Conservation (phyloP, 148 eudicot species). For the Rhododendron kiyosumense region DNA sequence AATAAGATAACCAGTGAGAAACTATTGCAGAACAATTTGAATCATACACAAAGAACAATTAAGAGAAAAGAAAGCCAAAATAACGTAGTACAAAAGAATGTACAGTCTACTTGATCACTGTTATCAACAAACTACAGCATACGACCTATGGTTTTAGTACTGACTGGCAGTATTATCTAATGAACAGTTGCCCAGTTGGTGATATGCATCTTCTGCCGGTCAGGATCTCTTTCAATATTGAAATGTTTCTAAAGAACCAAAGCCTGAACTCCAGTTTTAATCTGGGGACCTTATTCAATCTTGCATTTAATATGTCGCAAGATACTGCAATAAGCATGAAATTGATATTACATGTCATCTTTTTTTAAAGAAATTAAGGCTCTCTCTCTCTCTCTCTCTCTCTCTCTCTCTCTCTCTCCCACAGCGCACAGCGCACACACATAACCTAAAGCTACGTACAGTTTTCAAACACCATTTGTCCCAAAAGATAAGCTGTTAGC, state of each 20-base stretch:
- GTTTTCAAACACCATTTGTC: not conserved
- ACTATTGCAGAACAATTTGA: not conserved
- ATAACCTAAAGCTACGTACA: not conserved
- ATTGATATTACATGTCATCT: not conserved
- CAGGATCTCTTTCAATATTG: not conserved
- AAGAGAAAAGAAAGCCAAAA: not conserved
- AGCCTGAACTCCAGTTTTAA: not conserved
- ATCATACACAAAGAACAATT: not conserved
- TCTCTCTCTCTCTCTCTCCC: not conserved
- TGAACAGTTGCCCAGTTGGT: not conserved
- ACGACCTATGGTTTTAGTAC: not conserved
- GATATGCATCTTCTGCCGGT: not conserved
- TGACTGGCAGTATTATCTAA: not conserved
- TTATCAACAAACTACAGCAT: not conserved
- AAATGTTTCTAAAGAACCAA: not conserved
- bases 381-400: not conserved
- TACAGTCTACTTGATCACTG: not conserved
- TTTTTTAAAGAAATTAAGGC: not conserved
- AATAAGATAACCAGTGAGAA: constrained; percentile 1
- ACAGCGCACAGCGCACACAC: not conserved
- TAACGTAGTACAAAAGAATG: not conserved
- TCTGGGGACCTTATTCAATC: not conserved
- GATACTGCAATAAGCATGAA: not conserved
- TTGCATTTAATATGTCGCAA: not conserved
- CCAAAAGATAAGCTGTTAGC: not conserved